Percentiles rank a stretch among this genome's conserved stretches.
Evolutionary conservation across 78 protist species (phyloP).

Genomic region (Speleostelium caveatum): DNA sequence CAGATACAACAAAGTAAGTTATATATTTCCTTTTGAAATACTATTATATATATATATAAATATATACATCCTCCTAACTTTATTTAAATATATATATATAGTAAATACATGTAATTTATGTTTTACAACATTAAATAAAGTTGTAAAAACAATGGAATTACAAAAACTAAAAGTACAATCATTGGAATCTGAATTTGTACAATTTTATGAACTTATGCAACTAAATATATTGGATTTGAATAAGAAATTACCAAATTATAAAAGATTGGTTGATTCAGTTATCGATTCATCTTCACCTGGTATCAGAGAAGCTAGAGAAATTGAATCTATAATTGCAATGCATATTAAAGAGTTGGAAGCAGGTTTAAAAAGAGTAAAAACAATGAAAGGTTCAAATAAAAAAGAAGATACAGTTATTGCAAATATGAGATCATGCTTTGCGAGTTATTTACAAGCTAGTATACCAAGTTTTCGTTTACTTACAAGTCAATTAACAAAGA

Average conservation of each 20-base stretch:
- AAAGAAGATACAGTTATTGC: constrained; percentile 28
- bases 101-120: constrained; percentile 53
- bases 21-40: background rate
- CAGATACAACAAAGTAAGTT: background rate
- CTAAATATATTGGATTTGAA: constrained; percentile 45
- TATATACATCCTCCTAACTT: background rate
- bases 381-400: constrained; percentile 26
- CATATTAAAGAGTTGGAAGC: constrained; percentile 29
- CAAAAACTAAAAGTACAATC: background rate
- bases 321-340: constrained; percentile 9
- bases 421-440: constrained; percentile 32
- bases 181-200: constrained; percentile 12
- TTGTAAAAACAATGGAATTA: constrained; percentile 5
- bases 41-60: too few species aligned
- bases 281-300: constrained; percentile 11
- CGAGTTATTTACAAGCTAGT: constrained; percentile 3
- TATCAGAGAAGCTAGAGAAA: constrained; percentile 22
- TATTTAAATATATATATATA: background rate
- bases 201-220: constrained; percentile 68
- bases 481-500: constrained; percentile 3
- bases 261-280: constrained; percentile 5
- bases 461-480: constrained; percentile 38
- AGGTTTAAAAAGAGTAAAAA: constrained; percentile 42
- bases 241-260: constrained; percentile 18
- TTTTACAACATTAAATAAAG: constrained; percentile 6